Conservation (phyloP, 2,329 filamentous ascomycete genomes). For the Colletotrichum tamarilloi region DNA sequence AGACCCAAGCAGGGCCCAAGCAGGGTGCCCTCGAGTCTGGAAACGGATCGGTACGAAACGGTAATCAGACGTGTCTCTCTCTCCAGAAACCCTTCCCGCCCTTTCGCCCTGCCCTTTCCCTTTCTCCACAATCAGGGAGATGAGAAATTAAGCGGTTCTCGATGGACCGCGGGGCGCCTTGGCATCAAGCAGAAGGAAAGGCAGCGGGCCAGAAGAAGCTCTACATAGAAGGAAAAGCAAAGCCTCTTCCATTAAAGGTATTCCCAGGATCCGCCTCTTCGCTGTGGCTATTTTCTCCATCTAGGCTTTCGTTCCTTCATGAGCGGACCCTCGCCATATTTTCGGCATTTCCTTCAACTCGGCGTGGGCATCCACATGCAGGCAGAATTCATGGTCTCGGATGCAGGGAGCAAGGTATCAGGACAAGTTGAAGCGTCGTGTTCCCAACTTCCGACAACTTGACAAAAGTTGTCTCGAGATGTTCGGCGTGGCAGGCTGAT, state of each 20-base stretch:
- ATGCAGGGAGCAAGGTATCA: not conserved
- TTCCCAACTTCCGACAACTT: not conserved
- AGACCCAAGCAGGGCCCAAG: constrained; percentile 7
- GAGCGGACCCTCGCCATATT: not conserved
- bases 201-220: not conserved
- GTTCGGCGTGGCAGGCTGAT: not conserved
- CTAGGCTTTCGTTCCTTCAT: too few species aligned
- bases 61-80: not conserved
- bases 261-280: not conserved
- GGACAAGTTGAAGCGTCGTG: not conserved
- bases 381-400: not conserved
- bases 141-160: constrained; percentile 4
- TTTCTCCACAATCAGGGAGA: constrained; percentile 4
- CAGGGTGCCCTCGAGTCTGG: not conserved
- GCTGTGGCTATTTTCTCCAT: not conserved
- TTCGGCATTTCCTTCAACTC: not conserved
- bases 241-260: not conserved
- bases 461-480: not conserved
- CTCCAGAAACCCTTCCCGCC: not conserved
- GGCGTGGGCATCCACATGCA: not conserved
- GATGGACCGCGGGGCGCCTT: not conserved
- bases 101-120: not conserved
- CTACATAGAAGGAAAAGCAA: constrained; percentile 1
- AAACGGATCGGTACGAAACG: not conserved
- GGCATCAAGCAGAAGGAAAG: not conserved